Evolutionary conservation across 2,329 filamentous ascomycete species (phyloP), one percentile per base, ranked within the genome.

Genomic region (Cercospora sesami): DNA sequence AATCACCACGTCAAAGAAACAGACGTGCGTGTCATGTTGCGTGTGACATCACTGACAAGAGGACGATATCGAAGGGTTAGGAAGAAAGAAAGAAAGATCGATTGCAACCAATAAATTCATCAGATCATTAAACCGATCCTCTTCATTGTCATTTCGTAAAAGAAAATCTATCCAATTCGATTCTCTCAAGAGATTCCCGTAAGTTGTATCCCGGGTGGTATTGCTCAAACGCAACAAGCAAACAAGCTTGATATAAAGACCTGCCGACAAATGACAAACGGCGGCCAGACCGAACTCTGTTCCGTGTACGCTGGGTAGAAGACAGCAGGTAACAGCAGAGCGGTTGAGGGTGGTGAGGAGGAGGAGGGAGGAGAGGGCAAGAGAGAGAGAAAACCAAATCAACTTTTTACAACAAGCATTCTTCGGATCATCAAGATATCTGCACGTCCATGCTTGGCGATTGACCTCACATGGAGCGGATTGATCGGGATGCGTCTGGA

Each of bases 381-480:
- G 51, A 55, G 51, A 55, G 42, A 21, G 31, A 23, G n/a, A 51
- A 51, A 51, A 51, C 9, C 45, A 23, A 51, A 51, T 51, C 45
- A 51, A 51, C 45, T 51, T 51, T 51, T 51, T 16, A 51, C 45
- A 51, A 48, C 18, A 51, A 51, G 18, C 42, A 51, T 23, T 21
- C 18, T 23, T 51, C 45, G 18, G 45, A 51, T 23, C 45, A 51
- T 10, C 36, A 21, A 51, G 45, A 51, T 14, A 21, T 51, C 45
- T 51, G 45, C 45, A 51, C 45, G 45, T 23, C 45, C 45, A 51
- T 51, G 45, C 45, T 51, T 51, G 45, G 45, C 45, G 45, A 61
- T 61, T 30, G 59, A 48, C 59, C n/a, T 31, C 59, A 42, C 59
- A 36, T 28, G 21, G 31, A 31, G 16, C 12, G 23, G 36, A 14